Evolutionary conservation across 129 eudicot species (phyloP).

Genomic region (Flaveria linearis): DNA sequence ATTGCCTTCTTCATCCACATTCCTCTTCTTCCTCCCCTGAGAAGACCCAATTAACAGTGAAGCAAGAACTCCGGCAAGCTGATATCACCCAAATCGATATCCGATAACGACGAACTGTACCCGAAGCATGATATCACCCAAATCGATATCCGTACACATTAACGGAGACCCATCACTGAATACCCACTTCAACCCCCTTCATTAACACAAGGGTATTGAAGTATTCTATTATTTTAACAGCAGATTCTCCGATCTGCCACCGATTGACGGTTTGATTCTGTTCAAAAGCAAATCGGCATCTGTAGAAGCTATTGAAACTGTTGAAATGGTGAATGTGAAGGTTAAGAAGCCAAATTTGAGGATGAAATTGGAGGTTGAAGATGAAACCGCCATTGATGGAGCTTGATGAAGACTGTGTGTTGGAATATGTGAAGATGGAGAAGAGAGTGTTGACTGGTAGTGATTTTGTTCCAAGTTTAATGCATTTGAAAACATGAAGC

Average conservation of each 20-base stretch:
- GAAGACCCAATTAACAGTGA: conserved; percentile 77
- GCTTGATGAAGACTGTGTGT: no score
- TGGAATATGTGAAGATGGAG: conserved; percentile 24
- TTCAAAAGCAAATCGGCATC: conserved; percentile 53
- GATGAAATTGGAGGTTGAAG: background rate
- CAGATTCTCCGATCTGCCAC: conserved; percentile 54
- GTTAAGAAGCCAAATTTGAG: conserved; percentile 9
- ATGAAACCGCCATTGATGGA: no score
- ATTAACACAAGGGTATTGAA: conserved; percentile 80
- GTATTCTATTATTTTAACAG: conserved; percentile 67
- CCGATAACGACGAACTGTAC: conserved; percentile 66
- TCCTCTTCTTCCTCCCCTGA: conserved; percentile 68
- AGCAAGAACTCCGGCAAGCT: conserved; percentile 62
- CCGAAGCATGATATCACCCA: conserved; percentile 35
- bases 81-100: conserved; percentile 74
- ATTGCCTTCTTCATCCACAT: conserved; percentile 57
- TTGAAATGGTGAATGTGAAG: background rate
- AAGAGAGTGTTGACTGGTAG: conserved; percentile 34
- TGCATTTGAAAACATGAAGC: conserved; percentile 23
- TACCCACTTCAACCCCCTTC: conserved; percentile 83
- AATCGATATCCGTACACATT: conserved; percentile 35
- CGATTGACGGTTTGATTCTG: conserved; percentile 69
- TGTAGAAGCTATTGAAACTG: conserved; percentile 27
- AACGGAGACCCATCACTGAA: conserved; percentile 39
- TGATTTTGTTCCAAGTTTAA: conserved; percentile 41